Evolutionary conservation across 768 basidiomycete genomes (phyloP), one percentile per base, ranked within the genome.

Genomic region (Lepiota subincarnata): DNA sequence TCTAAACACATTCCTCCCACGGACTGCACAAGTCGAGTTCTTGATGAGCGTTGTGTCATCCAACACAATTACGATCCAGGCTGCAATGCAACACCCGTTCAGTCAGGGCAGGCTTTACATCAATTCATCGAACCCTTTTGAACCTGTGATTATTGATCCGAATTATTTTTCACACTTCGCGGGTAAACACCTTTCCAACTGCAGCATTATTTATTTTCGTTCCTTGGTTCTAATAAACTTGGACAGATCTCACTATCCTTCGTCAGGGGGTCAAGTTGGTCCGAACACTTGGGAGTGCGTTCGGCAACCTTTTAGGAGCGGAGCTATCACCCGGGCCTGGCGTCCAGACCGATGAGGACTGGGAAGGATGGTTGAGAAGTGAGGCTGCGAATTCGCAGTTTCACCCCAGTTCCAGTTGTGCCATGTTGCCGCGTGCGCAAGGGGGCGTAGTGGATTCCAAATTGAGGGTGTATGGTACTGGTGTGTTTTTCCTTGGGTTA

Each of bases 41-140:
- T 70, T 87, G 36, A 57, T 71, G 68, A 71, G 59, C 56, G 67
- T 68, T 28, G 73, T 69, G 41, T 56, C 61, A 6, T 55, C 67
- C 7, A 65, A 67, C 2, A 51, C 58, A 14, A 69, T 85, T 42
- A 69, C 71, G 7, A 74, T 87, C 44, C 86, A 87, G 59, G 77
- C 80, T 2, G 84, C 82, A 0, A 58, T 86, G 12, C 86, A 87
- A 61, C 84, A 83, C 61, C 83, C 84, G 1, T 76, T 77, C 63
- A 83, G 77, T 35, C 77, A 81, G 47, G 87, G 87, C n/a, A 75
- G 73, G 4, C 61, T 87, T 28, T 80, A 79, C 54, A 82, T 88
- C 69, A 83, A 78, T 60, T 78, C 79, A 1, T 71, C 74, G n/a
- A 74, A 80, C 58, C 71, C 82, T 0, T 89, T 89, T 66, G 78